Conservation (phyloP, 345 rosid genomes). For the Boechera stricta region DNA sequence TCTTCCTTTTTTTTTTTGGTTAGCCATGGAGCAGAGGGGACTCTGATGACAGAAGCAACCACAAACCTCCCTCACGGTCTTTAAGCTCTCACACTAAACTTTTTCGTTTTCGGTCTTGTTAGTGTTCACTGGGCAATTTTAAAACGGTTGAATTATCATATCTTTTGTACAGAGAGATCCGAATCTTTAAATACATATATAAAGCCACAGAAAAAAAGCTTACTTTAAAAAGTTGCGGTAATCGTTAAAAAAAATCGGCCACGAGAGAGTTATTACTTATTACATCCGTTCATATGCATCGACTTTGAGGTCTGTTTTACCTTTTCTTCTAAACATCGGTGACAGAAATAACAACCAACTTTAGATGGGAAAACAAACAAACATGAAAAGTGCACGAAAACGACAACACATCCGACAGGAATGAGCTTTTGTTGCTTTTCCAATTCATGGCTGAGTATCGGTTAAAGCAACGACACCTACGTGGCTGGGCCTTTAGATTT, state of each 20-base stretch:
- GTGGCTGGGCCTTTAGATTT: neutral
- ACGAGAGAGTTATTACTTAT: neutral
- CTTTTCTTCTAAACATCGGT: too few species aligned
- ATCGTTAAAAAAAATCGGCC: neutral
- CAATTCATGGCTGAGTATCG: neutral
- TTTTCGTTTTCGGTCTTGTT: slow-evolving; percentile 1
- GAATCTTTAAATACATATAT: slow-evolving; percentile 20
- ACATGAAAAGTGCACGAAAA: neutral
- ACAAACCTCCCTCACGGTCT: slow-evolving; percentile 72
- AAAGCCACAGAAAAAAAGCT: slow-evolving; percentile 15
- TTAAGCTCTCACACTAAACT: slow-evolving; percentile 41
- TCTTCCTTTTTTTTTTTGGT: slow-evolving; percentile 14
- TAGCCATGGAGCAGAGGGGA: slow-evolving; percentile 81
- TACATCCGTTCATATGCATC: neutral
- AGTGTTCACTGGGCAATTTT: slow-evolving; percentile 23
- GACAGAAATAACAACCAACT: too few species aligned
- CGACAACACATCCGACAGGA: neutral
- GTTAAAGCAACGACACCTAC: neutral
- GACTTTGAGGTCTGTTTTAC: neutral
- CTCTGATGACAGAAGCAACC: slow-evolving; percentile 54
- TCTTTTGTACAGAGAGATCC: slow-evolving; percentile 39
- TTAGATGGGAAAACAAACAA: neutral
- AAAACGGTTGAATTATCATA: slow-evolving; percentile 14
- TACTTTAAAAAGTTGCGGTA: neutral
- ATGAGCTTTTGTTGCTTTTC: neutral